Evolutionary conservation across 129 eudicot genomes (phyloP), one percentile per base, ranked within the genome.

Genomic region (Artemisia tridentata): DNA sequence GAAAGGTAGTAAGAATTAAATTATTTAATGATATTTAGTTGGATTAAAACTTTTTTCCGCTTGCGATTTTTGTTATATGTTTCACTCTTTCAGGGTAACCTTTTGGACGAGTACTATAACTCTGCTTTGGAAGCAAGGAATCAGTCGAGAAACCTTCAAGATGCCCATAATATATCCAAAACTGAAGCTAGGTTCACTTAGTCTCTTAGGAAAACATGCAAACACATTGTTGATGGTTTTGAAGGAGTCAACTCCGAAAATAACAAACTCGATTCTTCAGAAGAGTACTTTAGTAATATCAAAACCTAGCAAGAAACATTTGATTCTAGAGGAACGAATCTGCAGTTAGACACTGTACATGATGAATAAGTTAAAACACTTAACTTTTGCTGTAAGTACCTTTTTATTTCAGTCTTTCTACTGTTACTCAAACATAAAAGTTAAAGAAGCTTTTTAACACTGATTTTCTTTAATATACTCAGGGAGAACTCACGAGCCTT

Each of bases 331-430:
- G 69, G 65, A 25, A 78, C 69, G 27, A 62, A 67, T 75, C 78
- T 95, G 65, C 83, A 84, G 71, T 80, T 90, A 60, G 76, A 79
- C 34, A 71, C 70, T 34, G 65, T 93, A 20, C 79, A 83, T 72
- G 80, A 78, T 21, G 88, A 77, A 66, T 65, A 88, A 21, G 77
- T 70, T 58, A 79, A 79, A 72, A 65, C 83, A 10, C 74, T 82
- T 47, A 29, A 74, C 12, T 67, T n/a, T 43, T 72, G 97, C 88
- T 49, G 99, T 93, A 93, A 77, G 92, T 81, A n/a, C 14, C 20
- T 9, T 20, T 13, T 2, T 31, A 31, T 31, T 31, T 31, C 7
- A 31, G 41, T 5, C 0, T 5, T 31, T 27, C 5, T 27, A 27
- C 31, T 23, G 25, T 23, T 27, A 29, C 5, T 29, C 38, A 29